Percentiles rank a stretch among this genome's conserved stretches.
Conservation (phyloP, 2,329 filamentous ascomycete genomes). For the Colletotrichum musae region DNA sequence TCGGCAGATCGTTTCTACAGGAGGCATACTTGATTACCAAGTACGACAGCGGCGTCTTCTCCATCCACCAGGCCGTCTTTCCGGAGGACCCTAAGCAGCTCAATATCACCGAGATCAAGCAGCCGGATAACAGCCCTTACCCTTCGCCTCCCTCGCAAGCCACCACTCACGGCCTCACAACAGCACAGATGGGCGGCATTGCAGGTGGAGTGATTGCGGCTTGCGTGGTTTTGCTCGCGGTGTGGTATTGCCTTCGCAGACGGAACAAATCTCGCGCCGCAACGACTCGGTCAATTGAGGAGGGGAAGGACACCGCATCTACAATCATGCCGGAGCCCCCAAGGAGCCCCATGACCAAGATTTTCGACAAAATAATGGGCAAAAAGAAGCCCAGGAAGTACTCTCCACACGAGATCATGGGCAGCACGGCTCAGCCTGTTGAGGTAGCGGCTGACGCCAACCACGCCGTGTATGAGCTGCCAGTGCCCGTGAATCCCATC, state of each 20-base stretch:
- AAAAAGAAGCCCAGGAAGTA: constrained; percentile 51
- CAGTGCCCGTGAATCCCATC: constrained; percentile 60
- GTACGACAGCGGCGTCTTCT: constrained; percentile 68
- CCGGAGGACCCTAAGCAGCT: constrained; percentile 60
- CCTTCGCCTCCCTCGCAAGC: constrained; percentile 52
- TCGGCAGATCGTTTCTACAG: constrained; percentile 79
- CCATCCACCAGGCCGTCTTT: constrained; percentile 69
- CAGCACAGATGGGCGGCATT: constrained; percentile 61
- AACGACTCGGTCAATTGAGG: constrained; percentile 41
- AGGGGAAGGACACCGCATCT: constrained; percentile 56
- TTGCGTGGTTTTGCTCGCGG: constrained; percentile 47
- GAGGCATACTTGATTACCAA: constrained; percentile 74
- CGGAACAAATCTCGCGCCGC: constrained; percentile 50
- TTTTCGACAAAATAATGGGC: constrained; percentile 61
- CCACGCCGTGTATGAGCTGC: constrained; percentile 67
- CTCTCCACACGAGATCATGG: constrained; percentile 45
- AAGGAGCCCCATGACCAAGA: constrained; percentile 53
- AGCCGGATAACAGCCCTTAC: constrained; percentile 62
- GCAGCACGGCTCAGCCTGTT: constrained; percentile 51
- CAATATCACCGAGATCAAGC: constrained; percentile 58
- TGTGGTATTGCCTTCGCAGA: constrained; percentile 53
- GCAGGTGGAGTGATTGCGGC: constrained; percentile 57
- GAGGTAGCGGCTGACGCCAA: constrained; percentile 60
- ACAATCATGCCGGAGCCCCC: constrained; percentile 53
- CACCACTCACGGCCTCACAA: constrained; percentile 51